Evolutionary conservation across 805 yeast genomes (phyloP).

Genomic region (Nakazawaea siamensis): DNA sequence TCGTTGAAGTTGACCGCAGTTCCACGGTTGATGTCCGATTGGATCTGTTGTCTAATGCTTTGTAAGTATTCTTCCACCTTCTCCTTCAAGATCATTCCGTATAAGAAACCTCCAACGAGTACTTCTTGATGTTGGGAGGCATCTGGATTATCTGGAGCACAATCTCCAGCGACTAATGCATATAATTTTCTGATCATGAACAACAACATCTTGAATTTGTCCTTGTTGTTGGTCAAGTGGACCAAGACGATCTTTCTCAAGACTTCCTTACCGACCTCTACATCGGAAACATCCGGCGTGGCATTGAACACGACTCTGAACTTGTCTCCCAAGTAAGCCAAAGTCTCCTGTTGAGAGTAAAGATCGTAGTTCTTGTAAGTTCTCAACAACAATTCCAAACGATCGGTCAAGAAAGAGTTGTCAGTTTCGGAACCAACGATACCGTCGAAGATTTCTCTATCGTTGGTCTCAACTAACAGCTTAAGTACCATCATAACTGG

Average conservation of each 20-base stretch:
- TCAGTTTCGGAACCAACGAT: conserved; percentile 82
- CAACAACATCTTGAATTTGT: conserved; percentile 79
- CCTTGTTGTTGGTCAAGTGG: conserved; percentile 65
- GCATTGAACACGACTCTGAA: conserved; percentile 91
- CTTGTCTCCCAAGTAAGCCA: conserved; percentile 92
- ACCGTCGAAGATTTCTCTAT: conserved; percentile 93
- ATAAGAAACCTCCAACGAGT: conserved; percentile 88
- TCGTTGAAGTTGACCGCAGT: conserved; percentile 77
- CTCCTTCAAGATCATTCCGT: conserved; percentile 95
- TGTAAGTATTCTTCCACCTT: conserved; percentile 89
- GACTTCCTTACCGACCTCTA: conserved; percentile 85
- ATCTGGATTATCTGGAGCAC: conserved; percentile 97
- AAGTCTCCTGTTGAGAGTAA: conserved; percentile 77
- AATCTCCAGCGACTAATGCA: conserved; percentile 92
- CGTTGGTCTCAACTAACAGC: conserved; percentile 85
- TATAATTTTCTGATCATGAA: conserved; percentile 96
- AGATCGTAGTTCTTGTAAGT: conserved; percentile 77
- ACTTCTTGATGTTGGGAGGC: conserved; percentile 99
- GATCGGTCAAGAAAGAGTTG: conserved; percentile 94
- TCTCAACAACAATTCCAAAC: conserved; percentile 87
- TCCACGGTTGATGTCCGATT: conserved; percentile 74
- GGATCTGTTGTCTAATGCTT: conserved; percentile 63
- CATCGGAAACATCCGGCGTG: conserved; percentile 79
- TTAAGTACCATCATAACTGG: conserved; percentile 91
- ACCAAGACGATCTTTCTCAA: conserved; percentile 80